phyloP scores from a whole-genome alignment of 192 early-diverging fungal species.

The Cetraspora pellucida region DNA sequence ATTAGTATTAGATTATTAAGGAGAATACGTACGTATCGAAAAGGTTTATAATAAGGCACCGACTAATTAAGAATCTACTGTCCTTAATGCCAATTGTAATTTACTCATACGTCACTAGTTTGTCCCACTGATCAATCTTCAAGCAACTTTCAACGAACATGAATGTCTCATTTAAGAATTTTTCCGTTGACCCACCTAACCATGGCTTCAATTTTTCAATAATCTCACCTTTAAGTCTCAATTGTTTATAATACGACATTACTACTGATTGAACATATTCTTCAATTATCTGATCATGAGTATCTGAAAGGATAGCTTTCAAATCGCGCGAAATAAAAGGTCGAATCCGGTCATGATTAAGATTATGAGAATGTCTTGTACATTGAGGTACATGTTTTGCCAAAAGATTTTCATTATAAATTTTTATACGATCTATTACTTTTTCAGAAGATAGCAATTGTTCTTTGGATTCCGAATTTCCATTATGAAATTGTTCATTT shows the following conservation, averaged over 20 bases:
- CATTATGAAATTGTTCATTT: neutral
- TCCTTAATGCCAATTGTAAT: too few species aligned
- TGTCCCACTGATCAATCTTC: neutral
- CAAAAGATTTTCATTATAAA: neutral
- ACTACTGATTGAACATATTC: neutral
- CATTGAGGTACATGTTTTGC: neutral
- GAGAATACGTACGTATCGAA: too few species aligned
- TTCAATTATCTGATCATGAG: neutral
- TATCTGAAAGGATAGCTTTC: neutral
- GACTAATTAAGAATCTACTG: too few species aligned
- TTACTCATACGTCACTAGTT: neutral
- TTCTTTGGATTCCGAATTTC: neutral
- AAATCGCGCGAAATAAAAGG: constrained; percentile 15
- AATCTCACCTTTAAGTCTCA: neutral
- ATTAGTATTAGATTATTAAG: too few species aligned
- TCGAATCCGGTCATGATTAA: neutral
- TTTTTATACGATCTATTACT: neutral
- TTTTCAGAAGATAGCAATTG: too few species aligned
- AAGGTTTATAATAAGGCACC: too few species aligned
- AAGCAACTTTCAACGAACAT: neutral
- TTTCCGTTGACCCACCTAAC: neutral
- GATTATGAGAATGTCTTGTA: neutral
- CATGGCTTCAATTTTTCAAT: neutral
- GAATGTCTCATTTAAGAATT: neutral
- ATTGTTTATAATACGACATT: neutral